Percentiles rank a stretch among this genome's conserved stretches.
Evolutionary conservation across 2,329 filamentous ascomycete genomes (phyloP).

Genomic region (Rhinocladiella similis): DNA sequence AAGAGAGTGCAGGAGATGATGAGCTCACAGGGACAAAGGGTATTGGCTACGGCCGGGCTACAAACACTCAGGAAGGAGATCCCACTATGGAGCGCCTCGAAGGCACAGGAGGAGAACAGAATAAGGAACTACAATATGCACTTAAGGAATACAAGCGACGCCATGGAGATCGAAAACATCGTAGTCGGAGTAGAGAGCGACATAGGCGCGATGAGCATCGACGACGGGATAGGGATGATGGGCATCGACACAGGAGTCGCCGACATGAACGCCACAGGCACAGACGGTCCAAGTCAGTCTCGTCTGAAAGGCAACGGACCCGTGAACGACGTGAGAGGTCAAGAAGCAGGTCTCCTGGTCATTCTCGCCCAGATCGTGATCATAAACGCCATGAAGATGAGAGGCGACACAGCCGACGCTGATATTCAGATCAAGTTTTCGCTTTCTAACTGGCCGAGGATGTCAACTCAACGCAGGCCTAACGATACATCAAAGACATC

Average conservation of each 20-base stretch:
- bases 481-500: slow-evolving; percentile 19
- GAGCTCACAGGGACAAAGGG: slow-evolving; percentile 33
- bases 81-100: slow-evolving; percentile 37
- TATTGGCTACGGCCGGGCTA: slow-evolving; percentile 33
- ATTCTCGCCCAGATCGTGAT: slow-evolving; percentile 3
- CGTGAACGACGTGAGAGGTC: slow-evolving; percentile 10
- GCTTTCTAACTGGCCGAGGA: no score
- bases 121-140: slow-evolving; percentile 29
- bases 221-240: slow-evolving; percentile 32
- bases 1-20: slow-evolving; percentile 37
- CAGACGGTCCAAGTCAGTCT: slow-evolving; percentile 29
- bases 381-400: slow-evolving; percentile 6
- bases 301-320: slow-evolving; percentile 14
- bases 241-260: slow-evolving; percentile 35
- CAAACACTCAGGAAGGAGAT: slow-evolving; percentile 22
- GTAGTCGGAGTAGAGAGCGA: slow-evolving; percentile 32
- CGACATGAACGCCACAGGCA: slow-evolving; percentile 32
- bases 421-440: background rate
- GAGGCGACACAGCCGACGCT: slow-evolving; percentile 11
- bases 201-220: slow-evolving; percentile 35
- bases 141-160: slow-evolving; percentile 36
- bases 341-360: slow-evolving; percentile 11
- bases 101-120: slow-evolving; percentile 28
- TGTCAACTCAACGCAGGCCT: background rate
- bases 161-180: slow-evolving; percentile 32